A percentile compares a stretch with the other conserved stretches of the same genome.
phyloP scores from a whole-genome alignment of 2,329 filamentous ascomycete species.

The Sporothrix brunneoviolacea region DNA sequence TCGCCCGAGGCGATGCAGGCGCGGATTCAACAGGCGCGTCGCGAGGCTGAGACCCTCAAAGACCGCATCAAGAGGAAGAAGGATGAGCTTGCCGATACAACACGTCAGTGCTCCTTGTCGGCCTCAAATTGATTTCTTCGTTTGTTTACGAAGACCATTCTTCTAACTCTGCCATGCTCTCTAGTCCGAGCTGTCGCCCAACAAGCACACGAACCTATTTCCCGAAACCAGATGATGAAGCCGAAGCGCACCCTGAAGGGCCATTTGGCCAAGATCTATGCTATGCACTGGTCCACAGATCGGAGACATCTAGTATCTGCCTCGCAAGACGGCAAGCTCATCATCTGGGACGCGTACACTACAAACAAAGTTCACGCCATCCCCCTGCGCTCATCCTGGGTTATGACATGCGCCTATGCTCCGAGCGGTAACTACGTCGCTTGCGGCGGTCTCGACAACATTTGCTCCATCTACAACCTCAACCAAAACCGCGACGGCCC shows the following conservation, averaged over 20 bases:
- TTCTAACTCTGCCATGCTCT: conserved; percentile 10
- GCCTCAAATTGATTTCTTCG: conserved; percentile 9
- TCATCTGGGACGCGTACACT: conserved; percentile 99
- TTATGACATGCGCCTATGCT: conserved; percentile 99
- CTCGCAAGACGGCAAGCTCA: conserved; percentile 97
- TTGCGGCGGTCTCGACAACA: conserved; percentile 97
- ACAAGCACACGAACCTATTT: conserved; percentile 85
- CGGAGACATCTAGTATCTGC: conserved; percentile 94
- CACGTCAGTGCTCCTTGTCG: conserved; percentile 60
- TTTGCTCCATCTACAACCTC: conserved; percentile 99
- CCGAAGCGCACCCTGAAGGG: conserved; percentile 94
- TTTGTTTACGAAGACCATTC: conserved; percentile 12
- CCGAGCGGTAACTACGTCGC: conserved; percentile 98
- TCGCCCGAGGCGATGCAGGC: conserved; percentile 81
- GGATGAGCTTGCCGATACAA: conserved; percentile 97
- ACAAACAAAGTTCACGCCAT: conserved; percentile 99
- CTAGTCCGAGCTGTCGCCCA: conserved; percentile 87
- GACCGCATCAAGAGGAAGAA: conserved; percentile 99
- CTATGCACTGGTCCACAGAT: conserved; percentile 99
- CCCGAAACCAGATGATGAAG: conserved; percentile 90
- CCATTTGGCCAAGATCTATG: conserved; percentile 98
- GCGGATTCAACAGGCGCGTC: conserved; percentile 83
- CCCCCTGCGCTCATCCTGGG: conserved; percentile 93
- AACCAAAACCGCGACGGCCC: conserved; percentile 93
- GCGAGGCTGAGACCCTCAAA: conserved; percentile 96